These are phyloP conservation scores for Hypericum androsaemum DNA, from an alignment of 345 rosid species.

Conservation along the genomic window DNA sequence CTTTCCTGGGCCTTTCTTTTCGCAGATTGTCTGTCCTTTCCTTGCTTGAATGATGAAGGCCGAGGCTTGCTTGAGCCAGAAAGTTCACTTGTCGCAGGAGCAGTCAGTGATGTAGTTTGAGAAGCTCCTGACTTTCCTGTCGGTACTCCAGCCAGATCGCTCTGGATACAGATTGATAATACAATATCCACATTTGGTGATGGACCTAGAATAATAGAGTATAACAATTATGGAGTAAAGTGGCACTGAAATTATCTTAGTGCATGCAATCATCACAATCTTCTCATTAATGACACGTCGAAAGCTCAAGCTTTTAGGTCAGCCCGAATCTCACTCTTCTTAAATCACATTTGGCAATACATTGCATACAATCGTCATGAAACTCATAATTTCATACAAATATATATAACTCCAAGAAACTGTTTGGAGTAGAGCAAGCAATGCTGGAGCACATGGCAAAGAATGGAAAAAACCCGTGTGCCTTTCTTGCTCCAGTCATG, in stretches of 20 bases:
- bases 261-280: too few species aligned
- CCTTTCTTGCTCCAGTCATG: too few species aligned
- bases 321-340: too few species aligned
- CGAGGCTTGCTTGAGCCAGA: slow-evolving; percentile 59
- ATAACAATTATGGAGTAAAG: neutral
- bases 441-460: too few species aligned
- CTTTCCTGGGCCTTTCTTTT: slow-evolving; percentile 61
- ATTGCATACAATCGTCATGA: too few species aligned
- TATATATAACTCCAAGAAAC: too few species aligned
- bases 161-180: slow-evolving; percentile 80
- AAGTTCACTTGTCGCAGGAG: slow-evolving; percentile 47
- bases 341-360: too few species aligned
- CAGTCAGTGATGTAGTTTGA: slow-evolving; percentile 22
- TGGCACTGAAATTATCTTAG: neutral
- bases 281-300: too few species aligned
- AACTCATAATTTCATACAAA: too few species aligned
- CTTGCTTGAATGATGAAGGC: slow-evolving; percentile 56
- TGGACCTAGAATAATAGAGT: slow-evolving; percentile 49
- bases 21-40: slow-evolving; percentile 45
- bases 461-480: too few species aligned
- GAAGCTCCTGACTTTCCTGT: slow-evolving; percentile 30
- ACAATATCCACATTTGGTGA: slow-evolving; percentile 69
- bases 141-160: slow-evolving; percentile 42
- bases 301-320: too few species aligned
- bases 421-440: too few species aligned